Base-by-base conservation (phyloP, 129 eudicot species). In the Tanacetum coccineum region DNA sequence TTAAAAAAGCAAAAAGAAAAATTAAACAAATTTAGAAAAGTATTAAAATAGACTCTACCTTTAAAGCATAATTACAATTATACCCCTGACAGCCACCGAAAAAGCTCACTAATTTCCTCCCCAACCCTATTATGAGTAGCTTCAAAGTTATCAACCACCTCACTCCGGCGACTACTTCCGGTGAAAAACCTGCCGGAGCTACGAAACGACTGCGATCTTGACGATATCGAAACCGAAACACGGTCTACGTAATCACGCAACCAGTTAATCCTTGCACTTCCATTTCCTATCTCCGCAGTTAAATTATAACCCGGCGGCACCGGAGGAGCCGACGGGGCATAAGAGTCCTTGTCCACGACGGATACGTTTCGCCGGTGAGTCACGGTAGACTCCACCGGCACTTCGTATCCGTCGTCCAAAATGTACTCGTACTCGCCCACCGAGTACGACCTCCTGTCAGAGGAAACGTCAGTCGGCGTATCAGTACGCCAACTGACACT, bases 41-140 rank as follows among this genome's bases (percentile, higher is more conserved):
- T 77, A 82, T 83, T 70, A 72, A 72, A 59, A 85, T 67, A 73
- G 47, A 62, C 91, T 75, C 85, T 64, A 67, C 49, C 45, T 30
- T 57, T 74, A 11, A 9, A 21, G 1, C 3, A 12, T 62, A 84
- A 76, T 80, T 87, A 87, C 91, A 83, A 28, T 81, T 79, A 94
- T 70, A 86, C 91, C 74, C 96, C 92, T 32, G 99, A 94, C 4
- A 94, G 71, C 99, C 99, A 94, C 82, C 96, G 96, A 49, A 94
- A 94, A 56, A 94, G 69, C 52, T 94, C 97, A 15, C 93, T 85
- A 48, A 94, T 94, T 55, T 94, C 99, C 32, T 89, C 97, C 28
- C 99, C 96, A 59, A 78, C 73, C 13, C 87, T 80, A 30, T 69
- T 58, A 21, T 72, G 70, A 57, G 68, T 81, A 52, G 87, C 84